phyloP scores from a whole-genome alignment of 2,329 filamentous ascomycete genomes.

The Colletotrichum liaoningense region DNA sequence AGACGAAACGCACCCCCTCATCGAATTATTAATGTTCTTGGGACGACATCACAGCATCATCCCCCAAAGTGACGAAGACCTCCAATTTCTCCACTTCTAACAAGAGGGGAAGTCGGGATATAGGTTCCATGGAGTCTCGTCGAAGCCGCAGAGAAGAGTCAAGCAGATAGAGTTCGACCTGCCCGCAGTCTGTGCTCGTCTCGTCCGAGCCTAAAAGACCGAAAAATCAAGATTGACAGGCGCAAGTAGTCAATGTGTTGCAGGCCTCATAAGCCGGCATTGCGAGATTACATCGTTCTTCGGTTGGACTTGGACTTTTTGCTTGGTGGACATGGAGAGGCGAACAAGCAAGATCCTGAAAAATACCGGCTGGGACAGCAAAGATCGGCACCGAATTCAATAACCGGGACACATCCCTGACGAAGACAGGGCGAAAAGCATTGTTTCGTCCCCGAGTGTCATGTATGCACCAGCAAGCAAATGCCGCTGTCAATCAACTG shows the following conservation, averaged over 20 bases:
- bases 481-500: constrained; percentile 25
- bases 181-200: constrained; percentile 33
- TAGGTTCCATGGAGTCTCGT: neutral
- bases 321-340: neutral
- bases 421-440: constrained; percentile 30
- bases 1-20: constrained; percentile 27
- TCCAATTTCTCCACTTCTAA: constrained; percentile 18
- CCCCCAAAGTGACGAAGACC: neutral
- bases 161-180: constrained; percentile 28
- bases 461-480: constrained; percentile 15
- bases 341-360: constrained; percentile 33
- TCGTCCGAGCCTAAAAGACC: constrained; percentile 21
- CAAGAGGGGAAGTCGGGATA: constrained; percentile 11
- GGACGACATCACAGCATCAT: constrained; percentile 22
- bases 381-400: constrained; percentile 17
- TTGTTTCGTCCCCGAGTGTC: constrained; percentile 21
- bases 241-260: constrained; percentile 24
- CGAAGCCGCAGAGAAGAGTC: constrained; percentile 13
- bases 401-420: constrained; percentile 4
- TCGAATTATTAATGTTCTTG: constrained; percentile 24
- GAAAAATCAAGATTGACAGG: constrained; percentile 24
- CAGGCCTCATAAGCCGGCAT: constrained; percentile 14
- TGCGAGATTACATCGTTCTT: neutral
- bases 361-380: constrained; percentile 5
- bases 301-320: constrained; percentile 2